Evolutionary conservation across 2,329 filamentous ascomycete genomes (phyloP), one percentile per base, ranked within the genome.

Genomic region (Neocucurbitaria cava): DNA sequence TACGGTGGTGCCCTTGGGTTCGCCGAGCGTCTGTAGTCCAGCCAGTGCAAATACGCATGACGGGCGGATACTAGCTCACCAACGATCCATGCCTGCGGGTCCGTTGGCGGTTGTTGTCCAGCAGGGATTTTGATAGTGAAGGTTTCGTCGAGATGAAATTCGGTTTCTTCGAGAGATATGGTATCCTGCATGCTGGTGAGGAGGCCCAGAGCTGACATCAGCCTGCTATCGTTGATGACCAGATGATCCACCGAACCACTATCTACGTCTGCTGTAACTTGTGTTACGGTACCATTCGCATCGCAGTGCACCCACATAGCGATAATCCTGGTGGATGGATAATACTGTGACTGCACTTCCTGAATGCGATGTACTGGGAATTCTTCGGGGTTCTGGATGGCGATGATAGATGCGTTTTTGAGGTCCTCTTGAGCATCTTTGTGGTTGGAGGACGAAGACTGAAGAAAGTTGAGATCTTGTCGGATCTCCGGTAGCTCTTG

Each of bases 31-130:
- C 61, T 45, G 10, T 35, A 45, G n/a, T 59, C 59, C 3, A 67
- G 36, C 62, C 58, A 65, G 38, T 59, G 44, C 49, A 64, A 20
- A 21, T 59, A 67, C 11, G 61, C 48, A 36, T 65, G 60, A 8
- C 62, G 38, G 2, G 56, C 62, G 3, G 52, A 46, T 11, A 49
- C 24, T 20, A 66, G 15, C 43, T 65, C 56, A 2, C 56, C 59
- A n/a, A 60, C 49, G 5, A 58, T 33, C 51, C 59, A 61, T 4
- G 24, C 36, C 1, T 59, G 51, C 0, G 45, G 23, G 7, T 48
- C 24, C 2, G 42, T 17, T 2, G 24, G n/a, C n/a, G n/a, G 28
- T 2, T 13, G 23, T 13, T 62, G 54, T 9, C 39, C 23, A 2
- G 57, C 38, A 2, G 56, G 20, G 2, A 62, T 23, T 1, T 1